Evolutionary conservation across 176 grass and related monocot species (phyloP), one percentile per base, ranked within the genome.

Genomic region (Rhynchospora breviuscula): DNA sequence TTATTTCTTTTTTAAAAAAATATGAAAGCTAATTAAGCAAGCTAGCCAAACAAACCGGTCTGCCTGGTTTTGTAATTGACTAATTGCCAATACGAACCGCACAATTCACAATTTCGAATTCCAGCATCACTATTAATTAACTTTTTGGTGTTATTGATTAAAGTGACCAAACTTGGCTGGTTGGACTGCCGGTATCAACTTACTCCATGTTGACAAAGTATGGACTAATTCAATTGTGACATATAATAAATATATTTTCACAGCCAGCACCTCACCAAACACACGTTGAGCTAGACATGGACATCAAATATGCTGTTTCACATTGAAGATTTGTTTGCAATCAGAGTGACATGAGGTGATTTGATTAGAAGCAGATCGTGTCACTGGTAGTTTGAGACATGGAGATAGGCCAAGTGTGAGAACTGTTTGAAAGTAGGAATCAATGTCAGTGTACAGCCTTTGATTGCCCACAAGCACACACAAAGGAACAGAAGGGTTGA

Each of bases 341-440:
- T 54, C 6, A 31, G 51, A 78, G 51, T 13, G 73, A 78, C 51
- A 73, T 72, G 48, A 59, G 51, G n/a, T 84, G 82, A 73, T 74
- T 35, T 58, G 67, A 84, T 84, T 61, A 74, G 67, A 74, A 56
- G 54, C 53, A 58, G 67, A 33, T 63, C 43, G 59, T 18, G 66
- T 59, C 11, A 59, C 82, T 78, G 73, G 73, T 78, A 57, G 73
- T 78, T 78, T 76, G 76, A 81, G 85, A 91, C 78, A 58, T 61
- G 67, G 72, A 89, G 67, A 91, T 79, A 83, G 56, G 88, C 85
- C 89, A 90, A 87, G 89, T 67, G 73, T 12, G 40, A 52, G 18
- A 78, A 92, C 93, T 92, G 88, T 90, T 92, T 58, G 83, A 80
- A 19, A 68, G 90, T 86, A 92, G 82, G 88, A 58, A 54, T 74